Base-by-base conservation (phyloP, 2,329 filamentous ascomycete species). In the Botrytis squamosa region DNA sequence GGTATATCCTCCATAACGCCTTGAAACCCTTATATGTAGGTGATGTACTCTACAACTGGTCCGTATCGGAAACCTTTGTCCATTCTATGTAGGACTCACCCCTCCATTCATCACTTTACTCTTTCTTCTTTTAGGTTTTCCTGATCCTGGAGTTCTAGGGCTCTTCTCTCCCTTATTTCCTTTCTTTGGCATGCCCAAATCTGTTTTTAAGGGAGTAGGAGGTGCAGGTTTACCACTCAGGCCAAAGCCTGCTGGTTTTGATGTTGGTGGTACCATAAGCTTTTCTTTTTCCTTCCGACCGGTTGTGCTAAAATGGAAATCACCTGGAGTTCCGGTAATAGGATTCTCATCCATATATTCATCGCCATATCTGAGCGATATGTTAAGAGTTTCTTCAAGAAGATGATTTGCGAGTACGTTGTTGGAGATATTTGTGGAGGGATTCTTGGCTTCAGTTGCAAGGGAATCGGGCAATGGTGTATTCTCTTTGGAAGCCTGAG, bases 301-400 rank as follows among this genome's bases (percentile, higher is more conserved):
- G 0, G 88, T 90, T 12, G 88, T 89, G 14, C 87, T 87, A 18
- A 91, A 85, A 77, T 91, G 88, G 81, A 91, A 92, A 71, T 90
- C 88, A 68, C 90, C 90, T 0, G 90, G 90, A 44, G 87, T 85
- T 67, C 90, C 90, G 0, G 89, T 91, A 77, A 92, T 91, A 60
- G 89, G 89, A 76, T 90, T 91, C 80, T 91, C 88, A 81, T 92
- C 88, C 82, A 91, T 88, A 79, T 89, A 91, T 76, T 91, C 89
- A 67, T 88, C 87, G 55, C 89, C 89, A 77, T 87, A 88, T 75
- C 85, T 85, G 81, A 88, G 84, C 76, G 90, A 88, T 59, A 88
- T 84, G 77, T 84, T 82, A 75, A 89, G 86, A 0, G 89, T 87
- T 77, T 90, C 88, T 76, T 90, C 88, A 3, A 89, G 76, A 55